These are phyloP conservation scores for Exophiala viscosa DNA, from an alignment of 2,329 filamentous ascomycete species.

Conservation along the genomic window DNA sequence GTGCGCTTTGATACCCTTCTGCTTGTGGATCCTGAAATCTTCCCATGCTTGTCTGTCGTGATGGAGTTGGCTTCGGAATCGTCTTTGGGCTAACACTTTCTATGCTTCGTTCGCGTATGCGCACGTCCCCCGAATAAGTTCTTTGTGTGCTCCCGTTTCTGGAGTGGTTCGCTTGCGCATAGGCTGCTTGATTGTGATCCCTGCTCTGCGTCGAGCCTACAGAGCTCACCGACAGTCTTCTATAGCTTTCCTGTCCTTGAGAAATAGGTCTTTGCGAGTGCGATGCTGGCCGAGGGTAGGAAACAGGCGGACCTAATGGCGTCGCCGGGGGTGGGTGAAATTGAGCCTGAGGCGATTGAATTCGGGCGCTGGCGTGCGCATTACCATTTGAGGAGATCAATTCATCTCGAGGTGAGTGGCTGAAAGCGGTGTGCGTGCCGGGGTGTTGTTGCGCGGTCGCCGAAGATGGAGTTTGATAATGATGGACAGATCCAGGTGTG, in stretches of 20 bases:
- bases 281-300: constrained; percentile 25
- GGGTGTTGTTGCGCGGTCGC: constrained; percentile 16
- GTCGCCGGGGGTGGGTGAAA: constrained; percentile 26
- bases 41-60: constrained; percentile 16
- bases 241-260: constrained; percentile 26
- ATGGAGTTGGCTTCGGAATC: constrained; percentile 25
- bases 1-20: constrained; percentile 8
- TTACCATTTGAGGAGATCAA: constrained; percentile 14
- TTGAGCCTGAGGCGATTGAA: constrained; percentile 23
- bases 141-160: constrained; percentile 24
- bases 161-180: constrained; percentile 14
- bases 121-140: constrained; percentile 23
- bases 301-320: constrained; percentile 27
- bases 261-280: constrained; percentile 25
- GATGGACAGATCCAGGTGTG: constrained; percentile 24
- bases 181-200: constrained; percentile 16
- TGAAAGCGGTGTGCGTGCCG: constrained; percentile 15
- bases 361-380: constrained; percentile 17
- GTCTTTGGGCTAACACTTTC: constrained; percentile 31
- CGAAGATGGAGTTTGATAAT: constrained; percentile 19
- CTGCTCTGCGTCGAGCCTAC: constrained; percentile 24
- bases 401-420: constrained; percentile 23
- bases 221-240: constrained; percentile 24
- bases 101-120: constrained; percentile 27
- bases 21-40: constrained; percentile 11